A percentile compares a stretch with the other conserved stretches of the same genome.
These are phyloP conservation scores for Aspergillus intermedius DNA, from an alignment of 2,329 filamentous ascomycete species.

Conservation along the genomic window DNA sequence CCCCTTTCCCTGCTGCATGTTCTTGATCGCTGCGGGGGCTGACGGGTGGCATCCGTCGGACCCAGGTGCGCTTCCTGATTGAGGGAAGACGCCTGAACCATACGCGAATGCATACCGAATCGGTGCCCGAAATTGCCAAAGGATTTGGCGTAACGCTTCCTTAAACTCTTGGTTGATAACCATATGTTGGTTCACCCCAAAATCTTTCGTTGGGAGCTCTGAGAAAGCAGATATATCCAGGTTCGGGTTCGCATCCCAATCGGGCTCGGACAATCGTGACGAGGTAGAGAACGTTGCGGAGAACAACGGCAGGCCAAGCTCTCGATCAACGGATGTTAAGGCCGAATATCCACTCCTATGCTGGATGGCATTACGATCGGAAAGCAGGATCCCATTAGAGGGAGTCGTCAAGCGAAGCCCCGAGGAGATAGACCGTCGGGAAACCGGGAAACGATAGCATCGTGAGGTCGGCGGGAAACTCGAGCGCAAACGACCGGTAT, in stretches of 20 bases:
- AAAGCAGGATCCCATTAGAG: conserved; percentile 7
- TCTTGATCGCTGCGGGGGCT: conserved; percentile 70
- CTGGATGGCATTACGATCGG: conserved; percentile 11
- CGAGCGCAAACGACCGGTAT: conserved; percentile 14
- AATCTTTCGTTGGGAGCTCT: conserved; percentile 69
- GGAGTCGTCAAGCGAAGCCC: conserved; percentile 16
- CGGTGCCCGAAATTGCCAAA: conserved; percentile 86
- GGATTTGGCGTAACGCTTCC: conserved; percentile 74
- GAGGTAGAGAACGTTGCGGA: conserved; percentile 29
- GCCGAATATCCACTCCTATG: conserved; percentile 9
- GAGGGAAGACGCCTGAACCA: conserved; percentile 91
- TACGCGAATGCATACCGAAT: conserved; percentile 97
- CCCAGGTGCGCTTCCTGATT: conserved; percentile 47
- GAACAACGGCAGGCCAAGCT: conserved; percentile 10
- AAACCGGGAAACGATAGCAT: conserved; percentile 12
- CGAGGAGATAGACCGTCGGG: conserved; percentile 25
- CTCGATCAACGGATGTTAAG: conserved; percentile 11
- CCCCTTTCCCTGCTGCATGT: conserved; percentile 77
- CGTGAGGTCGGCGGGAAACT: conserved; percentile 12
- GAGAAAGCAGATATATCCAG: conserved; percentile 67
- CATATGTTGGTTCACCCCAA: conserved; percentile 95
- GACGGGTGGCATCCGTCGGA: conserved; percentile 61
- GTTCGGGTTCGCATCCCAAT: conserved; percentile 72
- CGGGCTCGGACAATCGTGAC: conserved; percentile 31
- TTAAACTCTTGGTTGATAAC: conserved; percentile 94